Conservation (phyloP, 768 basidiomycete species). For the Boletus pseudo-olivaceus region DNA sequence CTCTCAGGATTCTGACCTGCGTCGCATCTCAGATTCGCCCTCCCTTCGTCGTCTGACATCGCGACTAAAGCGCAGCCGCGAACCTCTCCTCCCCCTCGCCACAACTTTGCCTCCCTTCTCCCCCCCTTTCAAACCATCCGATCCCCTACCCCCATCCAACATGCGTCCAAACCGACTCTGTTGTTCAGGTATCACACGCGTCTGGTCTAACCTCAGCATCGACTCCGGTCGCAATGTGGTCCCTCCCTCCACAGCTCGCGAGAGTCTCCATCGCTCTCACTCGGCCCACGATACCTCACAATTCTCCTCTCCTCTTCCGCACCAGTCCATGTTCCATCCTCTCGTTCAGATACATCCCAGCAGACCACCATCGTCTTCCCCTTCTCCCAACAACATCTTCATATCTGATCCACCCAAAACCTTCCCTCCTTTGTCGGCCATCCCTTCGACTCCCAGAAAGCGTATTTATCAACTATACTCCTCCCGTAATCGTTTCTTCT, state of each 20-base stretch:
- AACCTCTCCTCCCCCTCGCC: constrained; percentile 62
- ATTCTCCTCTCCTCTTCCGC: constrained; percentile 6
- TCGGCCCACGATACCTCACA: constrained; percentile 12
- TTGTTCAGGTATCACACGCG: constrained; percentile 50
- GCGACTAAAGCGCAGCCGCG: constrained; percentile 62
- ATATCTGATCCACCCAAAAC: constrained; percentile 29
- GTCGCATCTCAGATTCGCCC: constrained; percentile 21
- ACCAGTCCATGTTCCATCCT: constrained; percentile 19
- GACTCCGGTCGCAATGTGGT: constrained; percentile 43
- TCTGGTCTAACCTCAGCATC: constrained; percentile 50
- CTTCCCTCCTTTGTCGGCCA: constrained; percentile 33
- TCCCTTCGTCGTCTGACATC: constrained; percentile 32
- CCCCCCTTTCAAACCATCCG: not conserved
- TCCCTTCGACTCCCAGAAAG: constrained; percentile 33
- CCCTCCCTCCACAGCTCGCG: constrained; percentile 1
- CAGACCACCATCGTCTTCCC: constrained; percentile 19
- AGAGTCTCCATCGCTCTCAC: constrained; percentile 3
- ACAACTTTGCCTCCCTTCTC: not conserved
- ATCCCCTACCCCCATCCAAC: not conserved
- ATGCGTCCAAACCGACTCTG: constrained; percentile 3
- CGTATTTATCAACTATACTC: constrained; percentile 64
- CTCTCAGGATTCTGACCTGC: constrained; percentile 42
- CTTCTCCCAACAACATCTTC: constrained; percentile 29
- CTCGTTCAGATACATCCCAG: constrained; percentile 26
- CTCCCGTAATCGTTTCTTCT: constrained; percentile 74